Base-by-base conservation (phyloP, 805 yeast genomes). In the Pichia heedii region DNA sequence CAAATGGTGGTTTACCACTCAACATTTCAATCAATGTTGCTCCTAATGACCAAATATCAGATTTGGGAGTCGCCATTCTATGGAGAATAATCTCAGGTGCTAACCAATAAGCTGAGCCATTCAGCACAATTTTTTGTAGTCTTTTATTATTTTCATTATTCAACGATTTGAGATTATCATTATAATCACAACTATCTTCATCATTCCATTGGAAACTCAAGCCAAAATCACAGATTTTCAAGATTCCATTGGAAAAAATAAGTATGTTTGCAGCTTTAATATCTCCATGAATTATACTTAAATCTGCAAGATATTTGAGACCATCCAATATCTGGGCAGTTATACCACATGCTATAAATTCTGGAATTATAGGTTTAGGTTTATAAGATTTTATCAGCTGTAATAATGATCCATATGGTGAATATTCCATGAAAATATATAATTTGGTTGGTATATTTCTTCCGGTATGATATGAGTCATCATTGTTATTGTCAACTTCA, bases 41-140 rank as follows among this genome's bases (percentile, higher is more conserved):
- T 3, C 97, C 98, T 22, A 93, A 62, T 8, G 95, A 84, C 97
- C 93, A 84, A 24, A 84, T 76, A 64, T 93, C 98, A 3, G 95
- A 85, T 2, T 94, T 83, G 0, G 90, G 77, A 10, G 94, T 81
- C 2, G 90, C 83, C 53, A 87, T 79, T 35, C 81, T 69, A 22
- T 39, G 36, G 13, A 46, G 40, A 4, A 93, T 84, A 2, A 94
- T 79, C 57, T 93, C 98, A 0, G 98, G 98, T 0, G 98, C 97
- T 96, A 93, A 89, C 97, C 97, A 93, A 58, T 90, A 84, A 0
- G 97, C 95, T 0, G 97, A 87, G 2, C 98, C 98, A 15, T 73
- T 76, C 9, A 76, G 78, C 2, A 72, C 69, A 40, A 55, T 60
- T 54, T 48, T 46, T 42, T 50, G 45, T 44, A 56, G 49, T 58